Percentiles rank a stretch among this genome's conserved stretches.
Evolutionary conservation across 2,329 filamentous ascomycete species (phyloP).

Genomic region (Periconia sp.): DNA sequence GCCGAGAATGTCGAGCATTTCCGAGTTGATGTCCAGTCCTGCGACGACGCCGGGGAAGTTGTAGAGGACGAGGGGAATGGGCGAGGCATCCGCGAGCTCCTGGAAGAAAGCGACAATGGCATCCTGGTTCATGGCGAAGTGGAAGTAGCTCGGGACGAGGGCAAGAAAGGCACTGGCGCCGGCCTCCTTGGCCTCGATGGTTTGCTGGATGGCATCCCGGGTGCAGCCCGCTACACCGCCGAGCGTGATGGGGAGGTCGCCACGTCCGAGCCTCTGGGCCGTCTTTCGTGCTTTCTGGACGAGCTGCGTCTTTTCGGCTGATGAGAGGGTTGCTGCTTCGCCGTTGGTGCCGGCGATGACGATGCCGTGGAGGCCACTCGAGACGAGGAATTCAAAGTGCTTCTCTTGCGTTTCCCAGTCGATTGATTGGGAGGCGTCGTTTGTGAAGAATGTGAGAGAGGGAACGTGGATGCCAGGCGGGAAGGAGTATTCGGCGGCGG

Average conservation of each 20-base stretch:
- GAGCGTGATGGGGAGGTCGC: conserved; percentile 48
- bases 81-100: conserved; percentile 45
- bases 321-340: conserved; percentile 51
- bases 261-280: conserved; percentile 39
- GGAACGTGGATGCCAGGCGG: conserved; percentile 64
- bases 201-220: conserved; percentile 49
- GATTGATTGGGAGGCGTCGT: conserved; percentile 57
- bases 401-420: conserved; percentile 62
- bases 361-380: conserved; percentile 59
- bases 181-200: conserved; percentile 43
- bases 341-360: conserved; percentile 55
- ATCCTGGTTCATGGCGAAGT: conserved; percentile 47
- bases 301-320: conserved; percentile 49
- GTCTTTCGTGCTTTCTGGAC: conserved; percentile 48
- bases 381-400: conserved; percentile 61
- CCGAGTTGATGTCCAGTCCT: conserved; percentile 53
- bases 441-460: conserved; percentile 61
- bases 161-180: conserved; percentile 48
- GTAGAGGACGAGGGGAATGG: conserved; percentile 55
- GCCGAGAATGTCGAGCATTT: conserved; percentile 43
- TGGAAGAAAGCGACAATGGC: conserved; percentile 45
- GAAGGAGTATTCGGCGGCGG: conserved; percentile 43
- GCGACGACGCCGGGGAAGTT: conserved; percentile 54
- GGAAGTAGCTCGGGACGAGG: conserved; percentile 49
- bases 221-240: conserved; percentile 51